Evolutionary conservation across 352 stramenopile species (phyloP).

Genomic region (Thalassiosira livingstoniorum): DNA sequence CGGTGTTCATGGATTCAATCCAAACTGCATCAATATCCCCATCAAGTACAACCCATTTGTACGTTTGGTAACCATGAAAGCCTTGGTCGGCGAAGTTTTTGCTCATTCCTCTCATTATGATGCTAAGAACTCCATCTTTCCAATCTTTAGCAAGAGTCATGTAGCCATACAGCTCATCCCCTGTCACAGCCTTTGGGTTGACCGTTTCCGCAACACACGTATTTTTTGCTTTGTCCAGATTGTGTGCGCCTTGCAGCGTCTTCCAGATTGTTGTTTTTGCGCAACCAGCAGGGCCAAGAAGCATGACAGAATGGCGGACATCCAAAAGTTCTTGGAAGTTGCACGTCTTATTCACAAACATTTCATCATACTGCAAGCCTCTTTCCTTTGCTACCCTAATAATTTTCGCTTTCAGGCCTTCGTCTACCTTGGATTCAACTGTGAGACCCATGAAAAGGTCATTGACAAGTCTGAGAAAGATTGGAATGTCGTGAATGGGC

Average conservation of each 20-base stretch:
- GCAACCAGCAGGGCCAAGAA: slow-evolving; percentile 93
- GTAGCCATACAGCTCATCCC: slow-evolving; percentile 94
- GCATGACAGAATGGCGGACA: slow-evolving; percentile 95
- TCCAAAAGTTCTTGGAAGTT: slow-evolving; percentile 95
- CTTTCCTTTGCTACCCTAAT: slow-evolving; percentile 91
- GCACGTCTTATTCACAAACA: slow-evolving; percentile 94
- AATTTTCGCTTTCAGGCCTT: slow-evolving; percentile 91
- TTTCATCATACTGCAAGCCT: slow-evolving; percentile 92
- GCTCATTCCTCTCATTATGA: slow-evolving; percentile 97
- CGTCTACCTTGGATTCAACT: slow-evolving; percentile 94
- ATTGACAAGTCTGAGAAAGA: slow-evolving; percentile 93
- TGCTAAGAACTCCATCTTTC: slow-evolving; percentile 96
- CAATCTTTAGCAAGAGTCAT: slow-evolving; percentile 98
- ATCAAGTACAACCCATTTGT: slow-evolving; percentile 90
- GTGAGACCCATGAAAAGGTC: slow-evolving; percentile 95
- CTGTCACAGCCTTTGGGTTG: slow-evolving; percentile 94
- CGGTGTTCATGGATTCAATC: slow-evolving; percentile 92
- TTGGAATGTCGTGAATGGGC: slow-evolving; percentile 90
- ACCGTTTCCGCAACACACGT: slow-evolving; percentile 93
- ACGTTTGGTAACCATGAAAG: slow-evolving; percentile 92
- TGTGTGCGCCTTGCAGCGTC: slow-evolving; percentile 89
- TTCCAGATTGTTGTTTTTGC: slow-evolving; percentile 96
- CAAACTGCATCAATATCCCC: slow-evolving; percentile 94
- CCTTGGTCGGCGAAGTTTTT: slow-evolving; percentile 93
- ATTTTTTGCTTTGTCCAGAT: slow-evolving; percentile 89